Evolutionary conservation across 2,329 filamentous ascomycete species (phyloP).

Genomic region (Leptographium galeiforme): DNA sequence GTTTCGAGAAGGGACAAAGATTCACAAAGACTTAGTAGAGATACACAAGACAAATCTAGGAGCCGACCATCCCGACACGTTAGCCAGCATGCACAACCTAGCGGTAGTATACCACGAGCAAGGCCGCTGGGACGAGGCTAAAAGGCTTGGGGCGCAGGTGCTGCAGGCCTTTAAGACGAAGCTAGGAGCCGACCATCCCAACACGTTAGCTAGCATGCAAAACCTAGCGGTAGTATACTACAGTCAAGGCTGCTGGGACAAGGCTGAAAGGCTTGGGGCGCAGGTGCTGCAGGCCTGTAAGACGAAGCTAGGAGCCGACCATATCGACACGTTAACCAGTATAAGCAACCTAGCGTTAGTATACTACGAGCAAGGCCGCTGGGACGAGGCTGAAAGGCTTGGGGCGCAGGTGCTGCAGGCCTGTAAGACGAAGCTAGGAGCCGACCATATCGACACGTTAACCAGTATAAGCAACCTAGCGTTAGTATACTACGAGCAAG

Average conservation of each 20-base stretch:
- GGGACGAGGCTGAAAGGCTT: conserved; percentile 9
- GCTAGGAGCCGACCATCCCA: not conserved
- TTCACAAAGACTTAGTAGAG: not conserved
- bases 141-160: not conserved
- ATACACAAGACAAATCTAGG: not conserved
- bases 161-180: too few species aligned
- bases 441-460: conserved; percentile 2
- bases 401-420: not conserved
- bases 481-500: not conserved
- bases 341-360: not conserved
- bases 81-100: not conserved
- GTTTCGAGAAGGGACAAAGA: not conserved
- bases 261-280: conserved; percentile 7
- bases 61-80: not conserved
- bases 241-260: conserved; percentile 3
- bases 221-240: not conserved
- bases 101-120: not conserved
- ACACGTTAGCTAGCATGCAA: not conserved
- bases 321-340: not conserved
- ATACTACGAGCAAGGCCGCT: not conserved
- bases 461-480: not conserved
- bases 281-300: not conserved
- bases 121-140: not conserved
- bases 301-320: not conserved
- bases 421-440: not conserved